Evolutionary conservation across 345 rosid genomes (phyloP), one percentile per base, ranked within the genome.

Genomic region (Citrus sp.): DNA sequence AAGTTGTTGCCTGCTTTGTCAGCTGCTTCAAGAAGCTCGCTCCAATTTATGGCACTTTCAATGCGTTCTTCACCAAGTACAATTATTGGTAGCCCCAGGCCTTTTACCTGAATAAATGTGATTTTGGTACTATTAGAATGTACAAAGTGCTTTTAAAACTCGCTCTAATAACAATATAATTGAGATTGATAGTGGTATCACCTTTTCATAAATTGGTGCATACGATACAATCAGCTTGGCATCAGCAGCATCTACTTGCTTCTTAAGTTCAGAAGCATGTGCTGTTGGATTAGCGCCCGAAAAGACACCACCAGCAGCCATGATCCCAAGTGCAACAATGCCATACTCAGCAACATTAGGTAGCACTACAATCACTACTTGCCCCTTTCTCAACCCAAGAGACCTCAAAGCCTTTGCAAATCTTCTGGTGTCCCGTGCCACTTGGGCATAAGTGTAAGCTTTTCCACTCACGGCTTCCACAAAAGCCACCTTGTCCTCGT

Each of bases 331-430:
- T 0, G 90, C 97, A 27, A 92, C 86, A 24, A 94, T 93, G 73
- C 87, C 98, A 76, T 93, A 97, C 82, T 93, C 99, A 0, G 96
- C 97, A 13, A 93, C 81, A 55, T 94, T 94, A 7, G 99, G 99
- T 38, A 97, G 88, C 70, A 88, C 90, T n/a, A 94, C 95, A 22
- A 94, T 73, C 81, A 97, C 95, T 6, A 94, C 92, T n/a, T 80
- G 85, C 40, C 98, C 98, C 80, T 90, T 94, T 82, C 91, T 90
- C 60, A 94, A 87, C 25, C 99, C 98, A 5, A 97, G 84, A 27
- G 95, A 92, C 75, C 87, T 87, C 74, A 97, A 77, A 0, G 97
- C 98, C 86, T 87, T 93, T 10, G 91, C 90, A 76, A 94, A 90
- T 78, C 99, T 87, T 73, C 82, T 82, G 0, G 89, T 87, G 78